Evolutionary conservation across 441 rosid genomes (phyloP).

Genomic region (Jatropha podagrica): DNA sequence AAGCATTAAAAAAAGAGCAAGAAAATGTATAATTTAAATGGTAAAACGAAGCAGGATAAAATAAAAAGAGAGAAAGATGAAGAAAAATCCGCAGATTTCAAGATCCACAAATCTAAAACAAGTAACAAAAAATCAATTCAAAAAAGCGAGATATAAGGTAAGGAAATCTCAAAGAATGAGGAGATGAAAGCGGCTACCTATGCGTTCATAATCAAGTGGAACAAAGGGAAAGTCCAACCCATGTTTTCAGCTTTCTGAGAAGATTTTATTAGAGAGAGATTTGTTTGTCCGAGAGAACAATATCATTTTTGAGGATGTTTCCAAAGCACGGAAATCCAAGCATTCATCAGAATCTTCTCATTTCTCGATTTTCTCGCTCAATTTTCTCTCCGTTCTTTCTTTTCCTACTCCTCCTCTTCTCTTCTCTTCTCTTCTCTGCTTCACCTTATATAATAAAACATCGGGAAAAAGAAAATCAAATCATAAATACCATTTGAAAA

Average conservation of each 20-base stretch:
- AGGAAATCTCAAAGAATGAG: conserved; percentile 48
- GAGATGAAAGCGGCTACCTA: conserved; percentile 48
- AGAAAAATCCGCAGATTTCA: conserved; percentile 34
- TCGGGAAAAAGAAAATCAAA: not conserved
- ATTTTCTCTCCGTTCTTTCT: no score
- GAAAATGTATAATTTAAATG: conserved; percentile 15
- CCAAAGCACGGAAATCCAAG: conserved; percentile 28
- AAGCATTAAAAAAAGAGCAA: conserved; percentile 12
- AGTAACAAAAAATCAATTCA: conserved; percentile 40
- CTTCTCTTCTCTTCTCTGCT: not conserved
- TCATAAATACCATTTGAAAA: not conserved
- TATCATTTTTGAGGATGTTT: conserved; percentile 1
- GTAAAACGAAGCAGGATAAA: conserved; percentile 3
- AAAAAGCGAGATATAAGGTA: conserved; percentile 50
- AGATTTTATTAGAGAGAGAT: conserved; percentile 27
- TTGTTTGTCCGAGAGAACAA: conserved; percentile 35
- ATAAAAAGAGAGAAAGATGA: no score
- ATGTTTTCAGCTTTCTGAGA: conserved; percentile 46
- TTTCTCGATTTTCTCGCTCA: conserved; percentile 13
- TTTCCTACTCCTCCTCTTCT: not conserved
- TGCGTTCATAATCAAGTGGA: conserved; percentile 37
- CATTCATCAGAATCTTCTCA: conserved; percentile 22
- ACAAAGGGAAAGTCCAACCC: conserved; percentile 42
- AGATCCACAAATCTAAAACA: conserved; percentile 42
- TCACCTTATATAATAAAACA: not conserved